Evolutionary conservation across 345 rosid genomes (phyloP).

Genomic region (Geranium rotundifolium): DNA sequence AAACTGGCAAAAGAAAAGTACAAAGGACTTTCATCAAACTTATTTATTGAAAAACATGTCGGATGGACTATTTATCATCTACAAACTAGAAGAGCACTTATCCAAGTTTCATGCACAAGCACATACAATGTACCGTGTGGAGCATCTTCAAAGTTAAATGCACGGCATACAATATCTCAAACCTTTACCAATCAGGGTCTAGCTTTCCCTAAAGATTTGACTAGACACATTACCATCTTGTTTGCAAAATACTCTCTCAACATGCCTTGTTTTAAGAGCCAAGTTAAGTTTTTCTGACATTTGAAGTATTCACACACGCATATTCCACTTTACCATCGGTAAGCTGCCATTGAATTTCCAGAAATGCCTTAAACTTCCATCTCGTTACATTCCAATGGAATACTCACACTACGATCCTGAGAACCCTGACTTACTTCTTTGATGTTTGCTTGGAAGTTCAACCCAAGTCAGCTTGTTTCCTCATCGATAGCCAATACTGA

Average conservation of each 20-base stretch:
- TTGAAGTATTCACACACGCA: not conserved
- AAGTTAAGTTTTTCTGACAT: not conserved
- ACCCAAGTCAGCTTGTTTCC: constrained; percentile 1
- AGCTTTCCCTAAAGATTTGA: not conserved
- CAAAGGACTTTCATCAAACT: not conserved
- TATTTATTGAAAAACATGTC: not conserved
- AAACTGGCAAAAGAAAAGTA: not conserved
- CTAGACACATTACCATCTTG: not conserved
- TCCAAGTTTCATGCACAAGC: not conserved
- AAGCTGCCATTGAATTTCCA: not conserved
- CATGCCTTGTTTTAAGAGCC: not conserved
- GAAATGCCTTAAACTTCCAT: not conserved
- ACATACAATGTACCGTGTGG: not conserved
- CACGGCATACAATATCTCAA: not conserved
- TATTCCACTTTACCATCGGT: not conserved
- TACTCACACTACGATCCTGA: not conserved
- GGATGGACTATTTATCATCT: not conserved
- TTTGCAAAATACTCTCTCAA: too few relatives aligned
- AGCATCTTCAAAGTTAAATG: not conserved
- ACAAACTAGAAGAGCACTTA: not conserved
- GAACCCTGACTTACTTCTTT: not conserved
- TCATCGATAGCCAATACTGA: constrained; percentile 1
- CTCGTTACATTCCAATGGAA: not conserved
- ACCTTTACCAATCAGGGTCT: not conserved
- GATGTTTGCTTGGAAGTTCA: not conserved